Evolutionary conservation across 805 yeast genomes (phyloP).

Genomic region (Saccharomycopsis oosterbeekiorum): DNA sequence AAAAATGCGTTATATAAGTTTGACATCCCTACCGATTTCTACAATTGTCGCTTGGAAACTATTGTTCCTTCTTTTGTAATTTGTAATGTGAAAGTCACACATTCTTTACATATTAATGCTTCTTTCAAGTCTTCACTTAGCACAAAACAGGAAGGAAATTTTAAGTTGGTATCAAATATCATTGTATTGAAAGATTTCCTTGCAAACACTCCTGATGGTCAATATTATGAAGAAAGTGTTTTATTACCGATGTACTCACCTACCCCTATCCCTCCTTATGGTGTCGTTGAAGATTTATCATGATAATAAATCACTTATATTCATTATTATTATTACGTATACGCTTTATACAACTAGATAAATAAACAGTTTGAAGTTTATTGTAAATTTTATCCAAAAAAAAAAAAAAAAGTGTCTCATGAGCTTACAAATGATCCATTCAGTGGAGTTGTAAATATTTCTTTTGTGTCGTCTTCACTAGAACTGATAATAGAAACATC

Average conservation of each 20-base stretch:
- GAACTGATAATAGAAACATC: neutral
- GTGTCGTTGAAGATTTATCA: neutral
- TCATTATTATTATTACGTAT: neutral
- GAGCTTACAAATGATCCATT: neutral
- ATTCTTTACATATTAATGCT: conserved; percentile 12
- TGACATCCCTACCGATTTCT: conserved; percentile 8
- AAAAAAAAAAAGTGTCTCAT: neutral
- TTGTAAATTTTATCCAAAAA: neutral
- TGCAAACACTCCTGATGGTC: neutral
- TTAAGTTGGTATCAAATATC: conserved; percentile 9
- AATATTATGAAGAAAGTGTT: neutral
- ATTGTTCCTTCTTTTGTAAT: conserved; percentile 13
- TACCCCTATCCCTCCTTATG: neutral
- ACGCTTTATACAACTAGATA: neutral
- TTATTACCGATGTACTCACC: neutral
- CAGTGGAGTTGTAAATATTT: neutral
- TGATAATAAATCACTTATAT: neutral
- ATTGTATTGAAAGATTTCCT: conserved; percentile 13
- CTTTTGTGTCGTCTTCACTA: neutral
- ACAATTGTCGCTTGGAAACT: conserved; percentile 3
- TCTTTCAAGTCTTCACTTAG: conserved; percentile 6
- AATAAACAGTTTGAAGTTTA: neutral
- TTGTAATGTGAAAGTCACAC: conserved; percentile 14
- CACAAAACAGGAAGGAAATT: conserved; percentile 7
- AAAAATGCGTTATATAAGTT: conserved; percentile 2